phyloP scores from a whole-genome alignment of 2,329 filamentous ascomycete genomes.

The Sclerotinia borealis region DNA sequence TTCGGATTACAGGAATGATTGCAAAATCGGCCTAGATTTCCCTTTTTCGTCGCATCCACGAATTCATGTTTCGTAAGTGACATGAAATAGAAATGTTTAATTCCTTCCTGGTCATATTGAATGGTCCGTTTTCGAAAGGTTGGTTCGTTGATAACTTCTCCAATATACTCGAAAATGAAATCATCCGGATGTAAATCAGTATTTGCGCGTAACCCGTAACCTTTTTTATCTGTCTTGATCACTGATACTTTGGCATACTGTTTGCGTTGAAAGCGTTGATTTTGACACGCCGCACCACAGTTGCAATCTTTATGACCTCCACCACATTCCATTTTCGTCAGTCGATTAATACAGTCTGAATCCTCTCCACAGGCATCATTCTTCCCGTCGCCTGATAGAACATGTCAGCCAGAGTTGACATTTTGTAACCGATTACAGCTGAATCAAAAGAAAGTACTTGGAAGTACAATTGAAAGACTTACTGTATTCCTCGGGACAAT shows the following conservation, averaged over 20 bases:
- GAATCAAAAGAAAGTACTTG: not conserved
- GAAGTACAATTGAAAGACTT: conserved; percentile 41
- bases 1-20: conserved; percentile 99
- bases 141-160: conserved; percentile 92
- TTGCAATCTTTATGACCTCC: conserved; percentile 62
- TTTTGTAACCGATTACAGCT: not conserved
- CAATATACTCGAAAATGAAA: conserved; percentile 97
- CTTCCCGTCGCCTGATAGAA: conserved; percentile 45
- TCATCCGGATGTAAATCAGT: conserved; percentile 71
- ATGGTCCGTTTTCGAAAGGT: conserved; percentile 85
- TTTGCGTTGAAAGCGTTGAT: conserved; percentile 87
- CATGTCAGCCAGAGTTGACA: conserved; percentile 30
- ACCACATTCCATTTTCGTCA: conserved; percentile 95
- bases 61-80: conserved; percentile 94
- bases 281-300: conserved; percentile 83
- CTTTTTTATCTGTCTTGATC: conserved; percentile 97
- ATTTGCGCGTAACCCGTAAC: conserved; percentile 84
- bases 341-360: conserved; percentile 96
- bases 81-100: conserved; percentile 99
- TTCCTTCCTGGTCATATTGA: conserved; percentile 90
- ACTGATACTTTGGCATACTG: conserved; percentile 89
- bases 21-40: conserved; percentile 93
- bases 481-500: conserved; percentile 94
- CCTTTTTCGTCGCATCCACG: conserved; percentile 94
- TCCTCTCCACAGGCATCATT: conserved; percentile 93